A percentile compares a stretch with the other conserved stretches of the same genome.
Evolutionary conservation across 805 yeast genomes (phyloP).

Genomic region (Spathaspora hagerdaliae): DNA sequence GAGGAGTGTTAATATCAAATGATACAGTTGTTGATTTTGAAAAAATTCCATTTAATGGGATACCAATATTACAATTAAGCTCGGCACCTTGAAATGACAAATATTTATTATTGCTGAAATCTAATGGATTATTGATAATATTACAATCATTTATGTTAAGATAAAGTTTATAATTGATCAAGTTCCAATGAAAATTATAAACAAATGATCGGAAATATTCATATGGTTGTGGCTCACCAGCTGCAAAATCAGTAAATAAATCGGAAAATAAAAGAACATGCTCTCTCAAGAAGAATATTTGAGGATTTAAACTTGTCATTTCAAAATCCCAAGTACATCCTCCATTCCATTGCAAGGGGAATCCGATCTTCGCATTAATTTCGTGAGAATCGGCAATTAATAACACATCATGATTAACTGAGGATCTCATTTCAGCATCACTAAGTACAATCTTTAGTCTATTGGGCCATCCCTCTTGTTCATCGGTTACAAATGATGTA

Average conservation of each 20-base stretch:
- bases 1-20: constrained; percentile 51
- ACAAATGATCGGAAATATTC: constrained; percentile 71
- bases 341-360: constrained; percentile 84
- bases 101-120: constrained; percentile 74
- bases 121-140: constrained; percentile 85
- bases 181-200: constrained; percentile 58
- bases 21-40: constrained; percentile 49
- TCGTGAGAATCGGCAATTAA: constrained; percentile 58
- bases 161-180: constrained; percentile 54
- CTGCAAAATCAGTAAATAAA: constrained; percentile 66
- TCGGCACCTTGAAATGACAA: constrained; percentile 66
- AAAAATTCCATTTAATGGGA: constrained; percentile 60
- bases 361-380: constrained; percentile 54
- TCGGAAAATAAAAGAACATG: constrained; percentile 75
- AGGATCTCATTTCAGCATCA: constrained; percentile 65
- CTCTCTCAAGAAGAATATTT: constrained; percentile 71
- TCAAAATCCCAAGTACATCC: constrained; percentile 63
- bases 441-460: constrained; percentile 41
- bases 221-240: constrained; percentile 69
- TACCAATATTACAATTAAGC: constrained; percentile 40
- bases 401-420: constrained; percentile 84
- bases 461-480: constrained; percentile 53
- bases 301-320: constrained; percentile 48
- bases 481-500: constrained; percentile 50
- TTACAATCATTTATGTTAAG: constrained; percentile 84